These are phyloP conservation scores for Gastrolobium bilobum DNA, from an alignment of 306 rosid species.

Conservation along the genomic window DNA sequence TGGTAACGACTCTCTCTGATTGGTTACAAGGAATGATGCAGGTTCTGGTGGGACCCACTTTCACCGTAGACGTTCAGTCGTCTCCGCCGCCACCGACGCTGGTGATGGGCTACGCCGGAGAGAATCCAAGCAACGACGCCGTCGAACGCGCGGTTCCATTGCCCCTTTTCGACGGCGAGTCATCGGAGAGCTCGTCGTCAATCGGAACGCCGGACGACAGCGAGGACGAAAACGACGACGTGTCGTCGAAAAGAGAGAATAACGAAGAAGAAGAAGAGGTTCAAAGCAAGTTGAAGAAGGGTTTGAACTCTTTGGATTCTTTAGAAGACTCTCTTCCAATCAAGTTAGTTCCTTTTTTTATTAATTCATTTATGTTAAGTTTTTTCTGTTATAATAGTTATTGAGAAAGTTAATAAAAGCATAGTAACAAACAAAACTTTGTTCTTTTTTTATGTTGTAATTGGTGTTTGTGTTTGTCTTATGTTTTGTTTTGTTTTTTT, in stretches of 20 bases:
- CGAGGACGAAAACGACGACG: constrained; percentile 37
- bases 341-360: constrained; percentile 59
- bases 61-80: constrained; percentile 59
- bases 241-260: constrained; percentile 5
- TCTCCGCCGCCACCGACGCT: constrained; percentile 29
- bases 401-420: too few species aligned
- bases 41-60: constrained; percentile 62
- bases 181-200: constrained; percentile 68
- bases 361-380: not conserved
- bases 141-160: not conserved
- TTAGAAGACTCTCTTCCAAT: constrained; percentile 86
- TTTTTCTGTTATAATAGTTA: too few species aligned
- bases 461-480: not conserved
- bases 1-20: too few species aligned
- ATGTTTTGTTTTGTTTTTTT: not conserved
- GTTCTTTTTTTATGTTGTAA: not conserved
- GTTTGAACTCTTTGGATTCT: constrained; percentile 61
- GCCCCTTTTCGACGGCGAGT: constrained; percentile 36
- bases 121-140: not conserved
- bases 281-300: constrained; percentile 59
- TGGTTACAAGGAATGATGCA: constrained; percentile 53
- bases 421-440: not conserved
- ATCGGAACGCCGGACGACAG: constrained; percentile 82
- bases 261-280: constrained; percentile 52
- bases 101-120: not conserved